Evolutionary conservation across 2,329 filamentous ascomycete species (phyloP).

Genomic region (Xylariales sp.): DNA sequence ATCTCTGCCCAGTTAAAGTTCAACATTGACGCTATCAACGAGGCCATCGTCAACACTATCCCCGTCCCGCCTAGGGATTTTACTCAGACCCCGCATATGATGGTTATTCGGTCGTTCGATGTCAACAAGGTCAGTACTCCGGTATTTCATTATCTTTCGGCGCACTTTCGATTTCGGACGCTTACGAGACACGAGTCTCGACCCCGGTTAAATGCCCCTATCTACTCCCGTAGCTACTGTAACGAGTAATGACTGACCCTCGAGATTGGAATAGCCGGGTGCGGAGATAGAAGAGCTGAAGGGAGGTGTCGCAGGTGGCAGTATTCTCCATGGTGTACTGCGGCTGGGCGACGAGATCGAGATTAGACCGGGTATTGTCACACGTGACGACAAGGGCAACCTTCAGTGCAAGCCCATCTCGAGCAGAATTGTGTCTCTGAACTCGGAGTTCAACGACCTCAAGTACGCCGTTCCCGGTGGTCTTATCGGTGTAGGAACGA

Average conservation of each 20-base stretch:
- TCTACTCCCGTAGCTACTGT: too few species aligned
- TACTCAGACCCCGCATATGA: constrained; percentile 91
- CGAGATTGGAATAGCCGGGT: too few species aligned
- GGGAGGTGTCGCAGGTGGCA: constrained; percentile 96
- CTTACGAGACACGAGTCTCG: too few species aligned
- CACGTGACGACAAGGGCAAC: constrained; percentile 86
- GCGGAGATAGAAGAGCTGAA: constrained; percentile 98
- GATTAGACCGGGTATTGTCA: constrained; percentile 97
- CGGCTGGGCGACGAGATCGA: constrained; percentile 98
- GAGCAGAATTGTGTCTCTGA: constrained; percentile 89
- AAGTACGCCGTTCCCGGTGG: constrained; percentile 98
- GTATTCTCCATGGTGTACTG: constrained; percentile 91
- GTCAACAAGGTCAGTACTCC: too few species aligned
- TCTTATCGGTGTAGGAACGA: constrained; percentile 95
- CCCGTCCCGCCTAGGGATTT: constrained; percentile 91
- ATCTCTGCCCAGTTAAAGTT: constrained; percentile 98
- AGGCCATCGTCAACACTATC: constrained; percentile 92
- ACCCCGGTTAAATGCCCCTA: too few species aligned
- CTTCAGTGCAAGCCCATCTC: constrained; percentile 97
- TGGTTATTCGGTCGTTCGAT: constrained; percentile 97
- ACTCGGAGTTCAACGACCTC: constrained; percentile 96
- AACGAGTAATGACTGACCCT: too few species aligned
- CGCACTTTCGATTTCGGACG: too few species aligned
- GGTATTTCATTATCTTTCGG: too few species aligned
- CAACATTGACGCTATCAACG: constrained; percentile 98